Conservation (phyloP, 495 filamentous ascomycete species). For the Talaromyces liani region DNA sequence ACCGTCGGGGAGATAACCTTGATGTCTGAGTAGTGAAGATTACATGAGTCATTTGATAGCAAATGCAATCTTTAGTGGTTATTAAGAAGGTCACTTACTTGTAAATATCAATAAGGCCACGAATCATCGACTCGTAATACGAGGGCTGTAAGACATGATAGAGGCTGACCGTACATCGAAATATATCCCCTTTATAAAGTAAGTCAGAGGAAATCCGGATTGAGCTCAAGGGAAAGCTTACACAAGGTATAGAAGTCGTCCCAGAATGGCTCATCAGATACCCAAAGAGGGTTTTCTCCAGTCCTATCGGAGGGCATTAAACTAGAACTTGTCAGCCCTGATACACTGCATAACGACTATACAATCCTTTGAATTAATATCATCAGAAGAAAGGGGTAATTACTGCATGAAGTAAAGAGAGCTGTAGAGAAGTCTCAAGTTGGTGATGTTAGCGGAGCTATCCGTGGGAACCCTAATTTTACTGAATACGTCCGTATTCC, state of each 20-base stretch:
- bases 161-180: conserved; percentile 38
- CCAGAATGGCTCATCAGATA: conserved; percentile 60
- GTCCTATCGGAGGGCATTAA: conserved; percentile 67
- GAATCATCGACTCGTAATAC: conserved; percentile 56
- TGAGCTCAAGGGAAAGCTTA: conserved; percentile 11
- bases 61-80: not conserved
- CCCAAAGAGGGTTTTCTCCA: conserved; percentile 65
- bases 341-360: not conserved
- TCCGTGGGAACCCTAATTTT: conserved; percentile 50
- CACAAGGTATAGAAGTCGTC: conserved; percentile 47
- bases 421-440: conserved; percentile 60
- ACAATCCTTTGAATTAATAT: not conserved
- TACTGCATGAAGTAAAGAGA: conserved; percentile 58
- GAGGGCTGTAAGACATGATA: conserved; percentile 61
- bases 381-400: not conserved
- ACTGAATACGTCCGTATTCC: conserved; percentile 55
- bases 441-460: conserved; percentile 45
- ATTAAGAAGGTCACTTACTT: conserved; percentile 12
- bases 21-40: conserved; percentile 26
- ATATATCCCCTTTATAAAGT: conserved; percentile 22
- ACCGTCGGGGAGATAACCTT: conserved; percentile 50
- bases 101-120: conserved; percentile 41
- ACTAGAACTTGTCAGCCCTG: not conserved
- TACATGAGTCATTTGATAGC: not conserved
- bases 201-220: not conserved